Base-by-base conservation (phyloP, 352 stramenopile genomes). In the Phytophthora melonis region DNA sequence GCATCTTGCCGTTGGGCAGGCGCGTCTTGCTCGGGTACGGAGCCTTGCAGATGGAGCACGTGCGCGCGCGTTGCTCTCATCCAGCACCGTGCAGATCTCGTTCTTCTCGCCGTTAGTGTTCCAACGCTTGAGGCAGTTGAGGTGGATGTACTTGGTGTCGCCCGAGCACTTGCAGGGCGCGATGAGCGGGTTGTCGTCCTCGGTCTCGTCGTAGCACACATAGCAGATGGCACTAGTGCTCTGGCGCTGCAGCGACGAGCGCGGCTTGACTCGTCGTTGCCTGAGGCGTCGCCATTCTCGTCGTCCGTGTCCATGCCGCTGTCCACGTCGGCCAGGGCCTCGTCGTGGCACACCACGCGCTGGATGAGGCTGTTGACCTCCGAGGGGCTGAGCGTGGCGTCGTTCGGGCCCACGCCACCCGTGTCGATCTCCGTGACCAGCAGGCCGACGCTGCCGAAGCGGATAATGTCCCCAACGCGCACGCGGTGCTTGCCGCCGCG, bases 101-200 rank as follows among this genome's bases (percentile, higher is more conserved):
- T 96, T 95, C 80, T 95, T 95, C 69, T 96, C 89, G 16, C 88
- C 88, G 67, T 96, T 96, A 16, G 88, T 96, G 80, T 99, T 97
- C 94, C 94, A 99, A 55, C 97, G 96, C 63, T 98, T 96, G 30
- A 99, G 85, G 70, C 96, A 99, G 71, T 98, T 97, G 9, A 99
- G 83, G 62, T 99, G 96, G 19, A 99, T 97, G 86, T 98, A 98
- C 74, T 97, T 97, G 43, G 96, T 99, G 77, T 99, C 96, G 18
- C 96, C 96, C 68, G 86, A 95, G 68, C 96, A 99, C 72, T 98
- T 98, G 84, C 96, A 99, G 0, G 95, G 96, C 32, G 94, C 92
- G 52, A 99, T 98, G 47, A 99, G 78, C 39, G 96, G 96, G 73
- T 98, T 96, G 66, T 89, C 87, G 18, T 96, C 88, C 67, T 95